Percentiles rank a stretch among this genome's conserved stretches.
These are phyloP conservation scores for Saccharomyces jurei DNA, from an alignment of 805 yeast genomes.

Conservation along the genomic window DNA sequence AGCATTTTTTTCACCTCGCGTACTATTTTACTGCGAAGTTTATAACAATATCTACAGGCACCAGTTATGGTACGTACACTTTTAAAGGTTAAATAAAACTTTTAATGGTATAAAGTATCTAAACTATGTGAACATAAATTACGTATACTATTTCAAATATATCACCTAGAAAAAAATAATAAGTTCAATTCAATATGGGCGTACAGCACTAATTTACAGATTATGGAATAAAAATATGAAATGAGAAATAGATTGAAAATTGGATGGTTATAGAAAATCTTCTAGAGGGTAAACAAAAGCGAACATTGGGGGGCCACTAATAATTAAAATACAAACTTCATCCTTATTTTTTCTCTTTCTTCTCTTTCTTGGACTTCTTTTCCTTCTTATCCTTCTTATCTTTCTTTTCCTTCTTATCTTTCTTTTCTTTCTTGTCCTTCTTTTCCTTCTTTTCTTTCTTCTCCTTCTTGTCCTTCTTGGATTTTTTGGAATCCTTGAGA, in stretches of 20 bases:
- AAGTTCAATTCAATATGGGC: background rate
- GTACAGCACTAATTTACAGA: constrained; percentile 10
- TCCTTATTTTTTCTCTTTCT: constrained; percentile 5
- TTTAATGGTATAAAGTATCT: background rate
- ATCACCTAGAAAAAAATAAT: background rate
- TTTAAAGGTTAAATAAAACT: background rate
- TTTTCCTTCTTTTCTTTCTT: constrained; percentile 15
- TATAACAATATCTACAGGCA: background rate
- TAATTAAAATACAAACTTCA: background rate
- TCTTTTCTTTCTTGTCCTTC: constrained; percentile 15
- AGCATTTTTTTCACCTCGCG: background rate
- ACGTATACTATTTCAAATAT: background rate
- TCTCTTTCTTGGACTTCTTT: constrained; percentile 21
- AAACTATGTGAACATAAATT: background rate
- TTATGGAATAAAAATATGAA: background rate
- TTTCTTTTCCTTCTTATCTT: constrained; percentile 30
- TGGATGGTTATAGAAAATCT: background rate
- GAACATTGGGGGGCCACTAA: background rate
- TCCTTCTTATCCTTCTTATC: constrained; percentile 31
- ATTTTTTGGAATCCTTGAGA: constrained; percentile 28
- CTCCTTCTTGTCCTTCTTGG: constrained; percentile 31
- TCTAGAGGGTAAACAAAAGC: background rate
- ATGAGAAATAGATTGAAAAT: background rate
- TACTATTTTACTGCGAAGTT: background rate
- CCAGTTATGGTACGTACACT: background rate